These are phyloP conservation scores for Ocimum tenuiflorum DNA, from an alignment of 257 asterid genomes.

Conservation along the genomic window DNA sequence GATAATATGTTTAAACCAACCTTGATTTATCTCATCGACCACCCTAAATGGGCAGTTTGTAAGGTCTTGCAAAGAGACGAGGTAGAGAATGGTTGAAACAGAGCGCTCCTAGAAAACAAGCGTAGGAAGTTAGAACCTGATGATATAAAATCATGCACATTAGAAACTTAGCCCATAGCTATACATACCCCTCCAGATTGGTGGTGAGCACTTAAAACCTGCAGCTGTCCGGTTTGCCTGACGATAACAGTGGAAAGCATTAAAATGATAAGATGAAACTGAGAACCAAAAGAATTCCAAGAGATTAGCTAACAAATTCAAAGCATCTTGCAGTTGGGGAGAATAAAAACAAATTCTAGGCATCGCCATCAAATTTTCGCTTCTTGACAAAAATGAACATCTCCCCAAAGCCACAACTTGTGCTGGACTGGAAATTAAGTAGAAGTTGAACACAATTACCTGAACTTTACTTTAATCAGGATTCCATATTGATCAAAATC, in stretches of 20 bases:
- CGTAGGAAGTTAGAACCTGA: conserved; percentile 19
- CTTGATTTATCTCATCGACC: conserved; percentile 98
- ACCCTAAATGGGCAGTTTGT: conserved; percentile 96
- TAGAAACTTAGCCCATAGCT: conserved; percentile 13
- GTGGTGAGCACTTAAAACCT: conserved; percentile 88
- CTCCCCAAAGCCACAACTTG: neutral
- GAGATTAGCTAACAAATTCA: neutral
- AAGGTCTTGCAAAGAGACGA: conserved; percentile 90
- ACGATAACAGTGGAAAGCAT: conserved; percentile 15
- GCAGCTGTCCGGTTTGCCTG: conserved; percentile 90
- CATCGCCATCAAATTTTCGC: neutral
- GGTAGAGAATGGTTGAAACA: conserved; percentile 93
- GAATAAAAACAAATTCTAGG: neutral
- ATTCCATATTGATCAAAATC: conserved; percentile 87
- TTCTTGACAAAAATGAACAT: neutral
- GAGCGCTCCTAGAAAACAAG: conserved; percentile 67
- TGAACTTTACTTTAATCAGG: conserved; percentile 89
- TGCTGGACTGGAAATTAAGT: neutral
- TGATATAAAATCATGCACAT: conserved; percentile 16
- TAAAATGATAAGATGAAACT: conserved; percentile 9
- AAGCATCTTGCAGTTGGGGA: neutral
- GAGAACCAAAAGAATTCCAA: neutral
- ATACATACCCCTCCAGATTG: conserved; percentile 95
- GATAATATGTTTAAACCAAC: conserved; percentile 32
- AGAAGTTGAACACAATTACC: conserved; percentile 39